Conservation (phyloP, 2,329 filamentous ascomycete genomes). For the Ophiocordyceps camponoti-saundersi region DNA sequence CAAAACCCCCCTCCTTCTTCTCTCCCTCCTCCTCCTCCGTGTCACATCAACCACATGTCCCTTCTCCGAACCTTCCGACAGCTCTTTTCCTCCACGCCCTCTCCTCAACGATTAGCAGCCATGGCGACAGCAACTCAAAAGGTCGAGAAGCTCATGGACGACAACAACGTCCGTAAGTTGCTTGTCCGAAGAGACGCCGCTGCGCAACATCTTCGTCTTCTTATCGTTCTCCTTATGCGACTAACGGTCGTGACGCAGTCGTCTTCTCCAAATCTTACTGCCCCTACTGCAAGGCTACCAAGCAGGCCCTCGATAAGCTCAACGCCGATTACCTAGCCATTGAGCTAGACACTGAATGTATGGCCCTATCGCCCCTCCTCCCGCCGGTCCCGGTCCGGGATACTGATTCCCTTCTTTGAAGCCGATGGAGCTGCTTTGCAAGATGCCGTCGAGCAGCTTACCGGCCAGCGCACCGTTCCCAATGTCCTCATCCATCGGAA, state of each 20-base stretch:
- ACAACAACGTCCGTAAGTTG: conserved; percentile 63
- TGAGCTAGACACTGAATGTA: conserved; percentile 76
- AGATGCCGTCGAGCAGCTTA: conserved; percentile 63
- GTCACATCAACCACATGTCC: conserved; percentile 1
- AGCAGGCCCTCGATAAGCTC: conserved; percentile 51
- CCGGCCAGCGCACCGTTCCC: conserved; percentile 74
- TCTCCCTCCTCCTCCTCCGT: neutral
- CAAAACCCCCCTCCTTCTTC: neutral
- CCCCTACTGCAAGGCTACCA: conserved; percentile 74
- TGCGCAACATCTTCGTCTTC: too few species aligned
- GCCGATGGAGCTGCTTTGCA: conserved; percentile 75
- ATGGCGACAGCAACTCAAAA: conserved; percentile 78
- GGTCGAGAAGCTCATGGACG: conserved; percentile 72
- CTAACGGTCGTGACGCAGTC: conserved; percentile 21
- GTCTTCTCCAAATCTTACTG: conserved; percentile 97
- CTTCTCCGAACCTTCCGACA: conserved; percentile 51
- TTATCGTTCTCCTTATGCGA: too few species aligned
- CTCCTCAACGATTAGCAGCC: conserved; percentile 34
- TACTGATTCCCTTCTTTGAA: conserved; percentile 16
- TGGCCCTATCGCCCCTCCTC: conserved; percentile 15
- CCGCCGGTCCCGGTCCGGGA: neutral
- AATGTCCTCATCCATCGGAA: conserved; percentile 86
- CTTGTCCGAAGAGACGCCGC: neutral
- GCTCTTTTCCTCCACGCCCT: conserved; percentile 47
- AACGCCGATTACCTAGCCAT: conserved; percentile 58